Conservation (phyloP, 1,284 basidiomycete genomes). For the Ceraceosorus guamensis region DNA sequence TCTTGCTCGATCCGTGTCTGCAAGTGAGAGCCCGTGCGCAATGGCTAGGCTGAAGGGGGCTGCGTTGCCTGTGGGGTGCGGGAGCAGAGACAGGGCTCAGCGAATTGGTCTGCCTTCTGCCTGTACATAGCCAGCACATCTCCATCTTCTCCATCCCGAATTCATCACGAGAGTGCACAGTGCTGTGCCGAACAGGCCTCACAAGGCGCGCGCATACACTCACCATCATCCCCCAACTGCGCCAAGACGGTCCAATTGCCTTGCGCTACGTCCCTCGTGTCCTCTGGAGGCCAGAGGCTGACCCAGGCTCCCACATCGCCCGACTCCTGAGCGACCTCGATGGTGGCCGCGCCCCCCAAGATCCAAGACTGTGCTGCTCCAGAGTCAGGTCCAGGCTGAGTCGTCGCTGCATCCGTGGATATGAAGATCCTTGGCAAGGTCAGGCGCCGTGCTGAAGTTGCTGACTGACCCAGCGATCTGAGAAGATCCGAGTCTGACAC, state of each 20-base stretch:
- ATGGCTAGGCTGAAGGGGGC: slow-evolving; percentile 1
- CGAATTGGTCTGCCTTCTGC: too few relatives aligned
- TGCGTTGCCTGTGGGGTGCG: too few relatives aligned
- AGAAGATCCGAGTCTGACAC: slow-evolving; percentile 31
- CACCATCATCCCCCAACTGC: neutral
- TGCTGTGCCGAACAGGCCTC: too few relatives aligned
- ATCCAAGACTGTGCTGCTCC: neutral
- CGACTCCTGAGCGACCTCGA: neutral
- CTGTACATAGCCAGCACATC: too few relatives aligned
- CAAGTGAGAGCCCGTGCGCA: slow-evolving; percentile 19
- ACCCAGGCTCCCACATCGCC: slow-evolving; percentile 26
- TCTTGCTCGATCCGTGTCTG: slow-evolving; percentile 41
- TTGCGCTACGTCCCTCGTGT: slow-evolving; percentile 21
- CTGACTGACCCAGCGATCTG: slow-evolving; percentile 15
- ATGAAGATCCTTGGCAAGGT: slow-evolving; percentile 35
- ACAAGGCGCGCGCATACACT: neutral
- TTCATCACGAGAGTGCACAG: too few relatives aligned
- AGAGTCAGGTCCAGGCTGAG: slow-evolving; percentile 23
- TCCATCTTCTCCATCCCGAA: too few relatives aligned
- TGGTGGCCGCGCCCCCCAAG: slow-evolving; percentile 3
- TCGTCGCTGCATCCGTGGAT: slow-evolving; percentile 16
- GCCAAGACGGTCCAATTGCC: too few relatives aligned
- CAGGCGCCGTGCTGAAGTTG: slow-evolving; percentile 19
- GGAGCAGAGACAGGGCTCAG: too few relatives aligned
- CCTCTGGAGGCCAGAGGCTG: slow-evolving; percentile 34